Percentiles rank a stretch among this genome's conserved stretches.
Evolutionary conservation across 805 yeast species (phyloP).

Genomic region (Starmera dryadoides): DNA sequence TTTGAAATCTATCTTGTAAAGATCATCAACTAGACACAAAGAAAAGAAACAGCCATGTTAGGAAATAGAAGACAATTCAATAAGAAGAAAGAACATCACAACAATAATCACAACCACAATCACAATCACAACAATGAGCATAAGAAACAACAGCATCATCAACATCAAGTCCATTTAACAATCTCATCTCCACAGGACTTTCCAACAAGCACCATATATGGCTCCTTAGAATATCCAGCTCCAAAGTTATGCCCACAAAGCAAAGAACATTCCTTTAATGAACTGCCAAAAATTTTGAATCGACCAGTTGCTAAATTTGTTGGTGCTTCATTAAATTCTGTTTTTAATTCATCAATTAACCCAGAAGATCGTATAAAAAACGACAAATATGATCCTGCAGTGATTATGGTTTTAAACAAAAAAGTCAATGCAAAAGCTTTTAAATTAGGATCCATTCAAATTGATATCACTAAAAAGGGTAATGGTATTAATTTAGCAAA

Average conservation of each 20-base stretch:
- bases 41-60: too few species aligned
- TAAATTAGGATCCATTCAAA: conserved; percentile 12
- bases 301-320: conserved; percentile 10
- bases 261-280: conserved; percentile 4
- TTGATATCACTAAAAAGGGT: conserved; percentile 8
- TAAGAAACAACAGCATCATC: not conserved
- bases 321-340: conserved; percentile 2
- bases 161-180: not conserved
- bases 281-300: conserved; percentile 8
- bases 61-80: not conserved
- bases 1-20: too few species aligned
- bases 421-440: conserved; percentile 6
- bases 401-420: conserved; percentile 5
- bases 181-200: conserved; percentile 3
- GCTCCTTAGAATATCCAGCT: conserved; percentile 10
- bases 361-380: not conserved
- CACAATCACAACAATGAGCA: not conserved
- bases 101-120: not conserved
- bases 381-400: conserved; percentile 7
- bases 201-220: conserved; percentile 8
- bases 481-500: conserved; percentile 6
- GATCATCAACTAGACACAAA: too few species aligned
- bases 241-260: conserved; percentile 4
- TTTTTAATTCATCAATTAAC: conserved; percentile 6
- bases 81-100: not conserved